Base-by-base conservation (phyloP, 1,284 basidiomycete species). In the Vanrija sp. region DNA sequence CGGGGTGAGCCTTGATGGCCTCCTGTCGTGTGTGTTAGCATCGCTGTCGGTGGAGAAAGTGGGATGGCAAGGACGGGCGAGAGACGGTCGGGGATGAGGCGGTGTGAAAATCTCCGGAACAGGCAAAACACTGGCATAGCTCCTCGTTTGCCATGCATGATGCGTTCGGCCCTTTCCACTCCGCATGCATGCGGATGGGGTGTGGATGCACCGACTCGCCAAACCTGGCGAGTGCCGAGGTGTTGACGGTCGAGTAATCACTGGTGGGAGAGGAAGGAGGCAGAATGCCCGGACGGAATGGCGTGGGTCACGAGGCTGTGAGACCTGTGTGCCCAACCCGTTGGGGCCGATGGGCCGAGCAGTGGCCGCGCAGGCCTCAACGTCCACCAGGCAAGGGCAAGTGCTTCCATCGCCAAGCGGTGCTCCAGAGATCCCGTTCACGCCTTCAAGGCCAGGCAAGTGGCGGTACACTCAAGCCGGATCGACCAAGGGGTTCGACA, bases 1-100 rank as follows among this genome's bases (percentile, higher is more conserved):
- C 87, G 25, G 84, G 82, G 77, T 87, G 80, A 52, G 80, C 82
- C 61, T 81, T 77, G 77, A 95, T 89, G 68, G 88, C 90, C 80
- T 93, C 90, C 77, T 80, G 70, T 52, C 62, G 12, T 34, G 45
- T 52, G 48, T 57, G 34, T 34, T 14, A 34, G 34, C 10, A 34
- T 34, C 34, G 34, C 34, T 2, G 46, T 19, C 43, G 46, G 43
- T 26, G 23, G 19, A 16, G 43, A 25, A 25, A 28, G 43, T 18
- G 28, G 14, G 46, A 23, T 9, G 18, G 14, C 16, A 51, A 46
- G 15, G 29, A n/a, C 15, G 21, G 34, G 44, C 18, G 12, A 15
- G 44, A 38, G 18, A 29, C 26, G 44, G 40, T 19, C 25, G 39
- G 43, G 21, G 21, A 23, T 23, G 21, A 23, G 21, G 48, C 23